Conservation (phyloP, 2,329 filamentous ascomycete species). For the Aschersonia sp. region DNA sequence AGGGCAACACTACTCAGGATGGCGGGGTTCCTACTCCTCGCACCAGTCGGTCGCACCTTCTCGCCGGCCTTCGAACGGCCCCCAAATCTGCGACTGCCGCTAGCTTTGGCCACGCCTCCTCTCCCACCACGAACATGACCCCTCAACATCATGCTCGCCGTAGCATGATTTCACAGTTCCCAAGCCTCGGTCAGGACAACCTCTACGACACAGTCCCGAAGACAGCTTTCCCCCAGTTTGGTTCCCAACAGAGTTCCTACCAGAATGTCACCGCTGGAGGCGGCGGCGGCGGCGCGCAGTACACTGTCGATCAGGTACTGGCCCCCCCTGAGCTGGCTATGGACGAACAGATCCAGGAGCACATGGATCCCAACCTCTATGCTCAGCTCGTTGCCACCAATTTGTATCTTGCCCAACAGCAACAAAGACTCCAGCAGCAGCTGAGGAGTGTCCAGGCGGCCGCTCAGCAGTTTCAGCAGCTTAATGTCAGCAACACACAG, state of each 20-base stretch:
- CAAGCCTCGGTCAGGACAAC: slow-evolving; percentile 26
- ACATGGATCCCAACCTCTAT: slow-evolving; percentile 75
- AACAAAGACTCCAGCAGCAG: slow-evolving; percentile 90
- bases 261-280: slow-evolving; percentile 7
- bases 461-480: slow-evolving; percentile 66
- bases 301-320: slow-evolving; percentile 79
- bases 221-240: slow-evolving; percentile 39
- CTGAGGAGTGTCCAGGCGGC: slow-evolving; percentile 70
- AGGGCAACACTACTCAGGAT: slow-evolving; percentile 52
- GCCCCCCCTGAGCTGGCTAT: slow-evolving; percentile 71
- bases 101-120: slow-evolving; percentile 53
- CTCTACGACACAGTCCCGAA: slow-evolving; percentile 34
- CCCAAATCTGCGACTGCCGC: slow-evolving; percentile 70
- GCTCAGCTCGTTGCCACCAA: slow-evolving; percentile 85
- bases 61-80: slow-evolving; percentile 84
- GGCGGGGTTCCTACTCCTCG: slow-evolving; percentile 67
- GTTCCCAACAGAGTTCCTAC: slow-evolving; percentile 16
- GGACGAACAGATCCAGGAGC: slow-evolving; percentile 50
- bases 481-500: slow-evolving; percentile 47
- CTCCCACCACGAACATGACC: slow-evolving; percentile 29
- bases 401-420: slow-evolving; percentile 82
- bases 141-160: slow-evolving; percentile 28
- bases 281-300: slow-evolving; percentile 25
- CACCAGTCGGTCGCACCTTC: slow-evolving; percentile 85
- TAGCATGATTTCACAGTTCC: slow-evolving; percentile 28